Conservation (phyloP, 371 early-diverging fungal species). For the Lichtheimia ornata region DNA sequence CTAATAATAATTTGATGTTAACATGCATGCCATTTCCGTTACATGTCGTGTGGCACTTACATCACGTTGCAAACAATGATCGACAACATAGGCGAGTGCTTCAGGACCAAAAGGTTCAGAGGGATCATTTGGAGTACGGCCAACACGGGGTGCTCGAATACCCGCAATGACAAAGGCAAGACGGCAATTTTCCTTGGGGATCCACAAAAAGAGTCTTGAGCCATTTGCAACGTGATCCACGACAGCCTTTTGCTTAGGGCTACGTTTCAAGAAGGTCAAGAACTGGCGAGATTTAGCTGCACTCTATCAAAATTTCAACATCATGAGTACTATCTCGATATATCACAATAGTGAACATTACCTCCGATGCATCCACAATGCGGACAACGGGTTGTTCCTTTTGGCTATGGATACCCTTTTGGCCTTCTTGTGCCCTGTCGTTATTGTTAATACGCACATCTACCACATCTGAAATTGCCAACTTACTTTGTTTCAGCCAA, state of each 20-base stretch:
- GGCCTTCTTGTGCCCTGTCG: slow-evolving; percentile 61
- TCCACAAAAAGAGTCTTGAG: slow-evolving; percentile 78
- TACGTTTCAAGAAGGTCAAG: slow-evolving; percentile 80
- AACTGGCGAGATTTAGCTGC: slow-evolving; percentile 85
- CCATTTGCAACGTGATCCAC: slow-evolving; percentile 89
- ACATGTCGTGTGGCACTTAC: slow-evolving; percentile 20
- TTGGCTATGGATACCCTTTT: slow-evolving; percentile 77
- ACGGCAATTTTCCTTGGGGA: slow-evolving; percentile 86
- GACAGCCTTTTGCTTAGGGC: slow-evolving; percentile 72
- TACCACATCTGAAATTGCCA: neutral
- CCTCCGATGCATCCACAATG: slow-evolving; percentile 71
- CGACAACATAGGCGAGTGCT: slow-evolving; percentile 70
- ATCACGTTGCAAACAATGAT: slow-evolving; percentile 84
- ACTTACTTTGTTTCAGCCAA: slow-evolving; percentile 75
- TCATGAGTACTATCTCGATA: neutral
- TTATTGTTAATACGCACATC: neutral
- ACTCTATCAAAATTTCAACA: slow-evolving; percentile 32
- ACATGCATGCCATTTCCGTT: too few species aligned
- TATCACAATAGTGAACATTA: slow-evolving; percentile 7
- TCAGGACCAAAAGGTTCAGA: slow-evolving; percentile 90
- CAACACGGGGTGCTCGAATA: slow-evolving; percentile 74
- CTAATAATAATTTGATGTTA: too few species aligned
- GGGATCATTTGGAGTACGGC: slow-evolving; percentile 64
- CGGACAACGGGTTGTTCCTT: slow-evolving; percentile 75
- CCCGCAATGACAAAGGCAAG: slow-evolving; percentile 84